Evolutionary conservation across 129 eudicot species (phyloP).

Genomic region (carrot (Daucus carota)): DNA sequence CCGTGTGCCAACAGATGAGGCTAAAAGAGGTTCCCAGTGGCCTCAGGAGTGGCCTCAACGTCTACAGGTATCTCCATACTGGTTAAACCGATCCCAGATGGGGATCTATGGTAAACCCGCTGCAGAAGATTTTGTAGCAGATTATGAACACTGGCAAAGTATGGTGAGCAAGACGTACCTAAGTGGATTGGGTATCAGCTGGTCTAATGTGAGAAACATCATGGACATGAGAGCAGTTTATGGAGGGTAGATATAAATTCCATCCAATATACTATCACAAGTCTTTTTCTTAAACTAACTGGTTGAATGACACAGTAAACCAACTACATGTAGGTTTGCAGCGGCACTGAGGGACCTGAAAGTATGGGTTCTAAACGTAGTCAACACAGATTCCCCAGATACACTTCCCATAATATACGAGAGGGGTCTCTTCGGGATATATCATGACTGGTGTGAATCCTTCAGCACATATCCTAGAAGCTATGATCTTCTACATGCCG

Average conservation of each 20-base stretch:
- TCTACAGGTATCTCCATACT: conserved; percentile 51
- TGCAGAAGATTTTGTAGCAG: conserved; percentile 63
- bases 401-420: conserved; percentile 84
- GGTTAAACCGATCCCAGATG: conserved; percentile 62
- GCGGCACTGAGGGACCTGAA: conserved; percentile 77
- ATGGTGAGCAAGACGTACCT: conserved; percentile 54
- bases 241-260: conserved; percentile 56
- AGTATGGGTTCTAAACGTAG: conserved; percentile 84
- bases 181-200: conserved; percentile 61
- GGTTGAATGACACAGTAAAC: conserved; percentile 4
- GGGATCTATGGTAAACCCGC: conserved; percentile 87
- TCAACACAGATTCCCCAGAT: conserved; percentile 67
- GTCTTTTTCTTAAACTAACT: background rate
- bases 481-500: conserved; percentile 84
- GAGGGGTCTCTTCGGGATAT: conserved; percentile 83
- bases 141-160: conserved; percentile 65
- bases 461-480: conserved; percentile 88
- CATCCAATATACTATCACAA: conserved; percentile 1
- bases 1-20: conserved; percentile 40
- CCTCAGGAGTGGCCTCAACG: conserved; percentile 74
- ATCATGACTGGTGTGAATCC: conserved; percentile 96
- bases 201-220: conserved; percentile 72
- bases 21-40: conserved; percentile 69
- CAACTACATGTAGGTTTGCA: conserved; percentile 53
- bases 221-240: conserved; percentile 97